Percentiles rank a stretch among this genome's conserved stretches.
Evolutionary conservation across 495 filamentous ascomycete species (phyloP).

Genomic region (Niebla homalea): DNA sequence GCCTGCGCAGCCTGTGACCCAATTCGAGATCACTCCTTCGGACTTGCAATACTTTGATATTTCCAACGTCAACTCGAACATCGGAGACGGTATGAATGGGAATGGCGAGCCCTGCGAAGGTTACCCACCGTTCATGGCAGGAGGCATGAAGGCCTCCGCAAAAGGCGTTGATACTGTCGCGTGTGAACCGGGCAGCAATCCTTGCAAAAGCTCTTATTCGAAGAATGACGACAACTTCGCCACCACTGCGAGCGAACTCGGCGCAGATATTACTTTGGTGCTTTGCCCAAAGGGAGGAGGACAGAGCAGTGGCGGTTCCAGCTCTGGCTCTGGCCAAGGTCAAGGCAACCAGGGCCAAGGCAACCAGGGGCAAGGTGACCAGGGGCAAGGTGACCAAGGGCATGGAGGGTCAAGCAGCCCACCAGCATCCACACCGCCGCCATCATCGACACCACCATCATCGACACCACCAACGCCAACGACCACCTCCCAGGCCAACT

Average conservation of each 20-base stretch:
- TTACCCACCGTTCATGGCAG: slow-evolving; percentile 6
- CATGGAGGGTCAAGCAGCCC: not conserved
- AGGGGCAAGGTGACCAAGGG: not conserved
- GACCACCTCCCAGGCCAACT: not conserved
- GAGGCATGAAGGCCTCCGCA: slow-evolving; percentile 6
- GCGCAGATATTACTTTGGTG: slow-evolving; percentile 1
- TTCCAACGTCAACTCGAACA: slow-evolving; percentile 12
- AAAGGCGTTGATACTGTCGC: slow-evolving; percentile 1
- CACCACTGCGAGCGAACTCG: slow-evolving; percentile 1
- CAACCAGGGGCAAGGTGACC: not conserved
- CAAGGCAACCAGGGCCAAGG: no score
- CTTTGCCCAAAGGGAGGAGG: slow-evolving; percentile 8
- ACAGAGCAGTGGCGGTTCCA: not conserved
- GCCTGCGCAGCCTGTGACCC: slow-evolving; percentile 4
- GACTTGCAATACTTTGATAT: slow-evolving; percentile 9
- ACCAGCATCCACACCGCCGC: not conserved
- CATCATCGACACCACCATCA: not conserved
- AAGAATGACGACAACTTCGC: slow-evolving; percentile 8
- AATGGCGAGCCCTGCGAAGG: slow-evolving; percentile 1
- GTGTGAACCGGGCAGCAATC: slow-evolving; percentile 4
- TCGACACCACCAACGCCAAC: not conserved
- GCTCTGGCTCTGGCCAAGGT: not conserved
- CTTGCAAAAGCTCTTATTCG: slow-evolving; percentile 10
- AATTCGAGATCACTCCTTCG: slow-evolving; percentile 12
- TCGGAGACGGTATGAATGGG: slow-evolving; percentile 1